Conservation (phyloP, 2,329 filamentous ascomycete species). For the Talaromyces pinophilus region DNA sequence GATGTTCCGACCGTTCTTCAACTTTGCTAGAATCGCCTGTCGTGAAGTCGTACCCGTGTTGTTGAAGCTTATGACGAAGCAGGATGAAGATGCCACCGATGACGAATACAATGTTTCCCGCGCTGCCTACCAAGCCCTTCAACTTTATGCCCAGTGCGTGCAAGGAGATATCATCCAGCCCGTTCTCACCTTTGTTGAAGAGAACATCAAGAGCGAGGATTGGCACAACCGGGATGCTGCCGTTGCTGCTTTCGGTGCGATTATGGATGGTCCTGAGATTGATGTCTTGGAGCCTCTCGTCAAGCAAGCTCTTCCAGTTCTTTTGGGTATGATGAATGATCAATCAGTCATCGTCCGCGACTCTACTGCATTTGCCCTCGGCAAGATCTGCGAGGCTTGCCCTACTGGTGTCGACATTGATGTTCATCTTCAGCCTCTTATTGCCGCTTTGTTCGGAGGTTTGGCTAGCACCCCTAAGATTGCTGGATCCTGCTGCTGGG, state of each 20-base stretch:
- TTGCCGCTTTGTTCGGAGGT: constrained; percentile 85
- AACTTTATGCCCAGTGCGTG: constrained; percentile 92
- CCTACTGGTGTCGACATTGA: constrained; percentile 86
- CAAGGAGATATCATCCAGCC: constrained; percentile 79
- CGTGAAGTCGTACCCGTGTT: constrained; percentile 93
- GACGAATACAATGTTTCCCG: constrained; percentile 97
- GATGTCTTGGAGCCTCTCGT: constrained; percentile 89
- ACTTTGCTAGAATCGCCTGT: constrained; percentile 90
- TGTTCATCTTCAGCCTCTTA: constrained; percentile 78
- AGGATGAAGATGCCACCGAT: constrained; percentile 94
- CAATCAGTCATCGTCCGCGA: constrained; percentile 86
- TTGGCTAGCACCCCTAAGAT: constrained; percentile 92
- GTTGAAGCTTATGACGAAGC: constrained; percentile 84
- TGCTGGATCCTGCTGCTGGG: constrained; percentile 98
- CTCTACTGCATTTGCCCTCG: constrained; percentile 92
- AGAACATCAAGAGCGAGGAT: constrained; percentile 83
- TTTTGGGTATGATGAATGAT: constrained; percentile 93
- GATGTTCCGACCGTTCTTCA: constrained; percentile 89
- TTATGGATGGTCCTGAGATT: constrained; percentile 97
- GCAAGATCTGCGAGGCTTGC: constrained; percentile 91
- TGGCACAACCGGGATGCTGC: constrained; percentile 96
- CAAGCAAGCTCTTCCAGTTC: constrained; percentile 87
- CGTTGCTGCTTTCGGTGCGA: constrained; percentile 94
- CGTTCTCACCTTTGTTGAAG: constrained; percentile 88
- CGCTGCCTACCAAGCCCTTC: constrained; percentile 93